These are phyloP conservation scores for Coniochaeta sp. DNA, from an alignment of 2,329 filamentous ascomycete genomes.

Conservation along the genomic window DNA sequence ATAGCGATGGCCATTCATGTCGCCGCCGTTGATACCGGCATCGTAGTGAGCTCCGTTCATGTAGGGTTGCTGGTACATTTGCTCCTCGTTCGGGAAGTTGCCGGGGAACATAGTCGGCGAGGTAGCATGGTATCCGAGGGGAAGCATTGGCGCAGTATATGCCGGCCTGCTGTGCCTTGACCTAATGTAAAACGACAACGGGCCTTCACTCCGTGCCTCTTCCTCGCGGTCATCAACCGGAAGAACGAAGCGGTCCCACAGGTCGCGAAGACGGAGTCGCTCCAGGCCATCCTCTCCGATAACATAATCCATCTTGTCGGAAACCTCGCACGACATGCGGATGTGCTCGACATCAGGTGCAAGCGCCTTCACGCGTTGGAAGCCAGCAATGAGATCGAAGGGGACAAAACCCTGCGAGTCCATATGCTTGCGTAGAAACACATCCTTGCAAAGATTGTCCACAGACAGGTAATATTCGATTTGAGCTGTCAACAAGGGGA, in stretches of 20 bases:
- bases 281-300: conserved; percentile 71
- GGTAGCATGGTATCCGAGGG: conserved; percentile 18
- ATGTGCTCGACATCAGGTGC: conserved; percentile 67
- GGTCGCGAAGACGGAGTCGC: conserved; percentile 64
- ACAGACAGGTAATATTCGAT: conserved; percentile 96
- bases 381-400: conserved; percentile 71
- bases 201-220: conserved; percentile 67
- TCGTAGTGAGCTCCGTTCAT: conserved; percentile 21
- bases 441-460: conserved; percentile 90
- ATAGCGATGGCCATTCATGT: conserved; percentile 31
- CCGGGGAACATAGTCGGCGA: conserved; percentile 18
- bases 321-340: conserved; percentile 66
- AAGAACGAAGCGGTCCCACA: conserved; percentile 76
- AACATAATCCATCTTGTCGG: conserved; percentile 66
- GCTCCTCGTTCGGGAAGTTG: conserved; percentile 12
- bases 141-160: conserved; percentile 19
- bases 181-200: conserved; percentile 28
- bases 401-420: conserved; percentile 90
- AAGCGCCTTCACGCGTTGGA: conserved; percentile 73
- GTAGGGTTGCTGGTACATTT: conserved; percentile 22
- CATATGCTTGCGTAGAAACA: conserved; percentile 85
- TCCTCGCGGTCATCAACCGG: conserved; percentile 63
- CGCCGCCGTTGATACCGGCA: conserved; percentile 20
- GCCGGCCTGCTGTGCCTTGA: conserved; percentile 12
- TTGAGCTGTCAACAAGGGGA: conserved; percentile 37